Evolutionary conservation across 257 asterid species (phyloP), one percentile per base, ranked within the genome.

Genomic region (Perilla frutescens): DNA sequence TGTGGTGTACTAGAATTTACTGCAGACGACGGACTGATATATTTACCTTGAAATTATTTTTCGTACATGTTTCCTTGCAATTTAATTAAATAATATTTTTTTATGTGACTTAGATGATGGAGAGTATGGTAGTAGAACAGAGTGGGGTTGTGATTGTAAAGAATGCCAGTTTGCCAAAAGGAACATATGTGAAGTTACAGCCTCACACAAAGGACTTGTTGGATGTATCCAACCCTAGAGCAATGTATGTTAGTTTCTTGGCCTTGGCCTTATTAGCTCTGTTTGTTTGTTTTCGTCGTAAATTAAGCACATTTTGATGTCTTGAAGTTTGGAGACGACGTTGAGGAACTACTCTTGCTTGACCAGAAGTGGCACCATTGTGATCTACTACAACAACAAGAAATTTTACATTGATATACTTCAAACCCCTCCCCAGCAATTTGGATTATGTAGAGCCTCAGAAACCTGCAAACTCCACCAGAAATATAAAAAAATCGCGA

Each of bases 151-250:
- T 56, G 62, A 3, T 0, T 9, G n/a, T 56, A 32, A 31, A 3
- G 62, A 56, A 4, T 31, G 41, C 15, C 41, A 56, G 40, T 56
- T 31, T 31, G 62, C 13, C 6, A 8, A 56, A 31, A 31, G 62
- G 62, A 9, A 29, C 62, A 8, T 56, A 56, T 9, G 62, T 56
- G 40, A 56, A 26, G 41, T 40, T 56, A 40, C 62, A 31, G 62
- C 62, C 62, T 56, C 62, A 56, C 31, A 7, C 62, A 29, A 56
- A 56, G 62, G 62, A 56, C n/a, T 56, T 56, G 15, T 56, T 56
- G 3, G 41, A 56, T 56, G 14, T 56, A 8, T 56, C 62, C 62
- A 56, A 56, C 37, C 62, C 62, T 29, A 56, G 39, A 56, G 62
- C 62, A 29, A 7, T 56, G 62, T 1, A 20, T 20, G 26, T 31